Evolutionary conservation across 2,329 filamentous ascomycete genomes (phyloP).

Genomic region (Beauveria australis): DNA sequence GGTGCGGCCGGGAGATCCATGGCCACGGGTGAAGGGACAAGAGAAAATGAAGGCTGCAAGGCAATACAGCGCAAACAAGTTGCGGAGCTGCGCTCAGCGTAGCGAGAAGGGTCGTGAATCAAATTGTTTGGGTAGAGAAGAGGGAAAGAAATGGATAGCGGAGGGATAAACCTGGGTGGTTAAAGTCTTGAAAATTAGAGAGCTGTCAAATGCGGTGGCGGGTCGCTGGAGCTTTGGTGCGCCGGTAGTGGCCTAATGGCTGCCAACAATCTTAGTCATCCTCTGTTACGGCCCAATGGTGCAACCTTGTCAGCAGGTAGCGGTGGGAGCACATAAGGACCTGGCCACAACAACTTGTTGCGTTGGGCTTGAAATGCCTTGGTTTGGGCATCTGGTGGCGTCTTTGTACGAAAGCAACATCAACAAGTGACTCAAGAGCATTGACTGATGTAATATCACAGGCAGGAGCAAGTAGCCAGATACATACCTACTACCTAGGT

Average conservation of each 20-base stretch:
- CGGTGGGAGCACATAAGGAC: background rate
- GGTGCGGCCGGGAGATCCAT: constrained; percentile 44
- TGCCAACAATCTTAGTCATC: background rate
- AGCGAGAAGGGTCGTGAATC: background rate
- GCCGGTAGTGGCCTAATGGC: background rate
- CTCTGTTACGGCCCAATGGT: constrained; percentile 4
- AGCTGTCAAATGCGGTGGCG: constrained; percentile 8
- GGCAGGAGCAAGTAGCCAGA: background rate
- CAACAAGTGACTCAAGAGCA: background rate
- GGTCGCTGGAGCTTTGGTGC: background rate
- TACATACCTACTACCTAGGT: background rate
- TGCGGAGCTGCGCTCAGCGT: constrained; percentile 11
- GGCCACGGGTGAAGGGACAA: background rate
- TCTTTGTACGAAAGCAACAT: background rate
- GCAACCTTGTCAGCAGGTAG: background rate
- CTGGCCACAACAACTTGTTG: background rate
- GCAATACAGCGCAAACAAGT: constrained; percentile 9
- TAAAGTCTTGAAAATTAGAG: constrained; percentile 2
- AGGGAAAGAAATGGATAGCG: background rate
- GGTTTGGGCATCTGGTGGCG: constrained; percentile 7
- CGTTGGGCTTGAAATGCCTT: background rate
- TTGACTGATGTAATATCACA: background rate
- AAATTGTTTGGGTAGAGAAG: background rate
- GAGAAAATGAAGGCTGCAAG: constrained; percentile 7
- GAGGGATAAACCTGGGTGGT: constrained; percentile 10